A percentile compares a stretch with the other conserved stretches of the same genome.
These are phyloP conservation scores for Metarhizium rileyi DNA, from an alignment of 2,329 filamentous ascomycete genomes.

Conservation along the genomic window DNA sequence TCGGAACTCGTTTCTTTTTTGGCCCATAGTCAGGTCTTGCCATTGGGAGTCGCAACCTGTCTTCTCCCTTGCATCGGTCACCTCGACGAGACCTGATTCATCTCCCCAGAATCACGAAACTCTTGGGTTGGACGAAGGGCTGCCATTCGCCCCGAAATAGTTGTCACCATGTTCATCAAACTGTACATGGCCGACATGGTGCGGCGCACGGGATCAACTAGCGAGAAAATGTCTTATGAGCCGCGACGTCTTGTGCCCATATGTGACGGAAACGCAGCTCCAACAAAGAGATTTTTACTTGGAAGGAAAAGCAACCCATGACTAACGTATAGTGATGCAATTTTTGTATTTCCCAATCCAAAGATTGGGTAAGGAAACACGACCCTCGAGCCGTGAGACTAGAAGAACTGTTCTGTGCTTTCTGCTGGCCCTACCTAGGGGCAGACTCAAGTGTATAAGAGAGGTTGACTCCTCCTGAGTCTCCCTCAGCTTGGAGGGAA, in stretches of 20 bases:
- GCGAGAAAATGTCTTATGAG: not conserved
- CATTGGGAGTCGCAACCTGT: not conserved
- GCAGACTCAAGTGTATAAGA: not conserved
- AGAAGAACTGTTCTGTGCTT: not conserved
- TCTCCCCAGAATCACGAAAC: not conserved
- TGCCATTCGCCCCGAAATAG: not conserved
- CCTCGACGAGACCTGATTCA: not conserved
- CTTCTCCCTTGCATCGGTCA: slow-evolving; percentile 5
- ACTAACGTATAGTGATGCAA: not conserved
- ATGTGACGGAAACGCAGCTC: not conserved
- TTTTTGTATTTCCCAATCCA: no score
- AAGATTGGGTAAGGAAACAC: slow-evolving; percentile 3
- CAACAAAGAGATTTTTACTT: not conserved
- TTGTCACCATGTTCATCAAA: not conserved
- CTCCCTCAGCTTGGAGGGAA: not conserved
- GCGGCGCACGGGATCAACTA: not conserved
- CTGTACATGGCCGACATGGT: not conserved
- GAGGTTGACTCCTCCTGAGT: not conserved
- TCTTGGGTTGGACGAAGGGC: not conserved
- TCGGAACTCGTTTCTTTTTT: slow-evolving; percentile 4
- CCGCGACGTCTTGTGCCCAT: not conserved
- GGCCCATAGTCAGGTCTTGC: not conserved
- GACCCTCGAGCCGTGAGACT: not conserved
- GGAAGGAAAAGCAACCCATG: not conserved
- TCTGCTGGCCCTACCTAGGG: not conserved